Evolutionary conservation across 768 basidiomycete species (phyloP), one percentile per base, ranked within the genome.

Genomic region (Gymnopilus junonius): DNA sequence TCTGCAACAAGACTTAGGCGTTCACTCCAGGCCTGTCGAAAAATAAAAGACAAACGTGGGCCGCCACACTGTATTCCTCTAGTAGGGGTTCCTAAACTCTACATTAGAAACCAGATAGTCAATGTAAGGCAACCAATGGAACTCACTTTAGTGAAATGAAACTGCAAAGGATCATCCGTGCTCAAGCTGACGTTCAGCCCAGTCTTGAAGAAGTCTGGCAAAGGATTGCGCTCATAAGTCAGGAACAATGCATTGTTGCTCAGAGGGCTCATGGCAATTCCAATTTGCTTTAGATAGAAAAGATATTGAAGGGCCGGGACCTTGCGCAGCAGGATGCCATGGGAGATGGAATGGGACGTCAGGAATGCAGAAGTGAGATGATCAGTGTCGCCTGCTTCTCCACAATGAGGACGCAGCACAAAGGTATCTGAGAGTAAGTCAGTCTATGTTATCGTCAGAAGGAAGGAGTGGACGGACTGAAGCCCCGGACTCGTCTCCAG

Each of bases 211-310:
- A 97, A 99, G 70, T 97, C 95, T 4, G 95, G 95, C 39, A 99
- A 85, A 0, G 97, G 97, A 71, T 99, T 99, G 43, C 97, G 83
- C 78, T 99, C 97, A 70, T 98, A 99, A 2, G 93, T 91, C 71
- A 99, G 80, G 81, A 99, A 99, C 37, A 99, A 80, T 1, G 97
- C 95, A 67, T 99, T 99, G 74, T 99, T 99, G 76, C 95, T 97
- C 48, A 99, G 77, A 2, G 97, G 97, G 71, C 94, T 95, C 97
- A 99, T 99, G 1, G 97, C 97, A 17, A 99, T 85, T 31, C 97
- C 97, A 65, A 99, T 98, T 79, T 99, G 97, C 77, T 94, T 96
- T 66, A 99, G 83, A 75, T 99, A 99, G 79, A 95, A 99, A 14
- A 99, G 86, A 73, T 99, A 99, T 71, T 97, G 95, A 48, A 99